Evolutionary conservation across 2,329 filamentous ascomycete species (phyloP).

Genomic region (Ophidiomyces ophidiicola): DNA sequence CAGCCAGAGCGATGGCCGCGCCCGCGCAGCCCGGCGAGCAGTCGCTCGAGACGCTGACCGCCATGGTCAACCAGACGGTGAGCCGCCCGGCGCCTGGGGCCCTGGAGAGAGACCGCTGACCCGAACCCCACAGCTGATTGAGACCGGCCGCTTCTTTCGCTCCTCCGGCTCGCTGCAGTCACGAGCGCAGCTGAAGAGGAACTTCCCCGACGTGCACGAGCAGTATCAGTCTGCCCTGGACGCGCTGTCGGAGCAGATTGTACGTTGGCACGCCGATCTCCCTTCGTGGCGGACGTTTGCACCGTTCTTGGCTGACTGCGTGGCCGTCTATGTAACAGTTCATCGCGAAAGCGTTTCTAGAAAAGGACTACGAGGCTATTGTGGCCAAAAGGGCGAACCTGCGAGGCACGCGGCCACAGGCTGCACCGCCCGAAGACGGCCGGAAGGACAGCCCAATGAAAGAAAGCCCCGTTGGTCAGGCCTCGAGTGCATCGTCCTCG

Average conservation of each 20-base stretch:
- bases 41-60: slow-evolving; percentile 27
- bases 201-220: slow-evolving; percentile 29
- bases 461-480: background rate
- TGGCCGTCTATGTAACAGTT: slow-evolving; percentile 23
- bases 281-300: background rate
- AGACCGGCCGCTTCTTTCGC: slow-evolving; percentile 32
- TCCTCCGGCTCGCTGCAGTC: slow-evolving; percentile 26
- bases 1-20: too few relatives aligned
- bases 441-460: slow-evolving; percentile 1
- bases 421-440: background rate
- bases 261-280: slow-evolving; percentile 19
- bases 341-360: slow-evolving; percentile 33
- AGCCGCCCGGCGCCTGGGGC: background rate
- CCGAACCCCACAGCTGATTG: slow-evolving; percentile 25
- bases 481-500: background rate
- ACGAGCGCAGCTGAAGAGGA: slow-evolving; percentile 26
- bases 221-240: slow-evolving; percentile 32
- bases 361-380: slow-evolving; percentile 31
- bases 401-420: background rate
- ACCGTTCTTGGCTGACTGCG: background rate
- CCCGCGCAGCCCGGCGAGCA: slow-evolving; percentile 14
- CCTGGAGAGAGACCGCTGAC: background rate
- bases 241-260: slow-evolving; percentile 33
- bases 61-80: slow-evolving; percentile 30
- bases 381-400: slow-evolving; percentile 22